These are phyloP conservation scores for Termitomyces sp. DNA, from an alignment of 768 basidiomycete species.

Conservation along the genomic window DNA sequence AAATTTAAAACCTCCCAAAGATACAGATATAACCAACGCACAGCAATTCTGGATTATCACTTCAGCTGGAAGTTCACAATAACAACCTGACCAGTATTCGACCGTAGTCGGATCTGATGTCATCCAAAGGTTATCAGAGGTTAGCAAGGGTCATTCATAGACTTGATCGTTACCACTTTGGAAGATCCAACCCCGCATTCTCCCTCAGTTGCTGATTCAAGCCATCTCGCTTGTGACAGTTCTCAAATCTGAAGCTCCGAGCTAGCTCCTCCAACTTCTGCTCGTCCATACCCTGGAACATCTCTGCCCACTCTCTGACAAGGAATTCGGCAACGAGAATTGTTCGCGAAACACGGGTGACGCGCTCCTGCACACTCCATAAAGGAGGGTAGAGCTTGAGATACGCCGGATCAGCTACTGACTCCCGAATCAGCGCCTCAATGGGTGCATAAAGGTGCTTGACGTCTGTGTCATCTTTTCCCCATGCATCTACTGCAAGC, in stretches of 20 bases:
- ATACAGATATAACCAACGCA: neutral
- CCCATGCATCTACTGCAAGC: slow-evolving; percentile 75
- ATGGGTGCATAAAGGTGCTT: slow-evolving; percentile 58
- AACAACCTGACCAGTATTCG: neutral
- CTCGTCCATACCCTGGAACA: slow-evolving; percentile 52
- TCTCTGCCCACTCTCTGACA: slow-evolving; percentile 67
- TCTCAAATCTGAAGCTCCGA: slow-evolving; percentile 63
- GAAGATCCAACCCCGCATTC: slow-evolving; percentile 13
- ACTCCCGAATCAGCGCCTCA: slow-evolving; percentile 53
- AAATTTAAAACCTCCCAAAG: neutral
- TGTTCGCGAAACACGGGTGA: slow-evolving; percentile 55
- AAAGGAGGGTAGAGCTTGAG: slow-evolving; percentile 54
- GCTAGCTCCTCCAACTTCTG: slow-evolving; percentile 66
- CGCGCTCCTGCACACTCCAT: slow-evolving; percentile 53
- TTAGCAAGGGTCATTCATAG: neutral
- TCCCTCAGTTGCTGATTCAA: slow-evolving; percentile 50
- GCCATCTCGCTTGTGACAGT: slow-evolving; percentile 62
- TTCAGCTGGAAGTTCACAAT: neutral
- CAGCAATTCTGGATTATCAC: neutral
- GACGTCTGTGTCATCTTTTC: slow-evolving; percentile 58
- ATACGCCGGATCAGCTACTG: slow-evolving; percentile 30
- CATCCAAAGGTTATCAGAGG: neutral
- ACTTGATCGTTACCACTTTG: neutral
- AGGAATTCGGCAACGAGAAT: slow-evolving; percentile 69
- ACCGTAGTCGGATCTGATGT: neutral